Evolutionary conservation across 495 filamentous ascomycete species (phyloP), one percentile per base, ranked within the genome.

Genomic region (Penicillium flavigenum): DNA sequence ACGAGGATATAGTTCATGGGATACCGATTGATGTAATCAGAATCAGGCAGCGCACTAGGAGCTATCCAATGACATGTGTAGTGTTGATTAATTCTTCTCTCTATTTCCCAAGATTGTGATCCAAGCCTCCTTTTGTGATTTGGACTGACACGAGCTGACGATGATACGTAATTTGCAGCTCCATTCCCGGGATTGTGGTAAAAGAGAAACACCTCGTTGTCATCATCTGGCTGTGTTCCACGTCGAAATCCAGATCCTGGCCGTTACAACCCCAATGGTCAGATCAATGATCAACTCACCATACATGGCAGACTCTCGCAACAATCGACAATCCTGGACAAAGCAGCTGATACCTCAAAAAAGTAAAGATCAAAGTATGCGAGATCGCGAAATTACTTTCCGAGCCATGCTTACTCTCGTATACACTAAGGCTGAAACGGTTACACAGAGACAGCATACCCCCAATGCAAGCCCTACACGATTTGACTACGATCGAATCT

Each of bases 101-200:
- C 22, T 22, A 22, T 3, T 22, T 22, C 22, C 22, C 22, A 22
- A 22, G 1, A 22, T 3, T 2, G 22, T 11, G 16, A 5, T 29
- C 34, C n/a, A 38, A 51, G 49, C 27, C 42, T 17, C 17, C 12
- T 22, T 47, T 55, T 47, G 14, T 27, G 31, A 55, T 55, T 45
- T n/a, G 31, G 43, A 45, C 52, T 29, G 32, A 16, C 17, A 55
- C 43, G n/a, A 55, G 52, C 43, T 55, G 52, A 54, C 52, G 20
- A 17, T 24, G 16, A 20, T 27, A 36, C 51, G 26, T 36, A 46
- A 12, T 22, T 26, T 26, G 45, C 22, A 22, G 22, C 26, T 22
- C 26, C 2, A 34, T 42, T 44, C 36, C 41, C 31, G 39, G 14
- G 31, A 54, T 46, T 9, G 11, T 29, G 36, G 20, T 20, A 11